Evolutionary conservation across 768 basidiomycete species (phyloP).

Genomic region (Coprinopsis marcescibilis): DNA sequence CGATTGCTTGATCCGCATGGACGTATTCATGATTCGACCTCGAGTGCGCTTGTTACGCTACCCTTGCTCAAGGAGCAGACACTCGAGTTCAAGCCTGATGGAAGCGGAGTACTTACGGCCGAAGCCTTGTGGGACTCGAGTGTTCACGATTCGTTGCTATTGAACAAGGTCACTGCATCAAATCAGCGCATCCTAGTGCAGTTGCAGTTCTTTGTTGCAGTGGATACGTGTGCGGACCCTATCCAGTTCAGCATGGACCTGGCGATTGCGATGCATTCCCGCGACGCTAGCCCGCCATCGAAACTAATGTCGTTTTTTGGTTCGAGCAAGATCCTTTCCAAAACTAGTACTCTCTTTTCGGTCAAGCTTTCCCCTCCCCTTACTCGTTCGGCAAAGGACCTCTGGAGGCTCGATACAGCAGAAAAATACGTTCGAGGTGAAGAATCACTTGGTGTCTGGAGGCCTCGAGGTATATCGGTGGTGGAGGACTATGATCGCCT

Average conservation of each 20-base stretch:
- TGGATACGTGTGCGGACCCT: constrained; percentile 81
- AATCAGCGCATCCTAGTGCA: constrained; percentile 79
- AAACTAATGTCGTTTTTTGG: constrained; percentile 72
- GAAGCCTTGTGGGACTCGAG: constrained; percentile 92
- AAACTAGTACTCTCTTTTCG: constrained; percentile 79
- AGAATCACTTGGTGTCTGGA: constrained; percentile 78
- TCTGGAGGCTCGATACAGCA: constrained; percentile 93
- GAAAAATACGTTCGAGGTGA: constrained; percentile 95
- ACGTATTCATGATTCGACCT: constrained; percentile 70
- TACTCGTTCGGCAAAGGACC: constrained; percentile 79
- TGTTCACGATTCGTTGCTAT: constrained; percentile 74
- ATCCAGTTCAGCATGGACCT: constrained; percentile 88
- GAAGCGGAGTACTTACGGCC: constrained; percentile 64
- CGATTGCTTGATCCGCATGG: constrained; percentile 83
- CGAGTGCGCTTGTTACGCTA: constrained; percentile 65
- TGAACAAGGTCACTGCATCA: constrained; percentile 78
- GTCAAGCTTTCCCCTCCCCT: constrained; percentile 78
- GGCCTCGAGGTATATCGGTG: constrained; percentile 79
- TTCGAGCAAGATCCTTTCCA: constrained; percentile 68
- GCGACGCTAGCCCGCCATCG: constrained; percentile 82
- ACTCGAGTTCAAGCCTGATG: constrained; percentile 78
- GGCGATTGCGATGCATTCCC: constrained; percentile 74
- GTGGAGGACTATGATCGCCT: constrained; percentile 81
- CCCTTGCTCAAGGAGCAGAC: constrained; percentile 68
- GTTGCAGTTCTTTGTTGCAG: constrained; percentile 68